Percentiles rank a stretch among this genome's conserved stretches.
Evolutionary conservation across 2,329 filamentous ascomycete genomes (phyloP).

Genomic region (Phoma sp.): DNA sequence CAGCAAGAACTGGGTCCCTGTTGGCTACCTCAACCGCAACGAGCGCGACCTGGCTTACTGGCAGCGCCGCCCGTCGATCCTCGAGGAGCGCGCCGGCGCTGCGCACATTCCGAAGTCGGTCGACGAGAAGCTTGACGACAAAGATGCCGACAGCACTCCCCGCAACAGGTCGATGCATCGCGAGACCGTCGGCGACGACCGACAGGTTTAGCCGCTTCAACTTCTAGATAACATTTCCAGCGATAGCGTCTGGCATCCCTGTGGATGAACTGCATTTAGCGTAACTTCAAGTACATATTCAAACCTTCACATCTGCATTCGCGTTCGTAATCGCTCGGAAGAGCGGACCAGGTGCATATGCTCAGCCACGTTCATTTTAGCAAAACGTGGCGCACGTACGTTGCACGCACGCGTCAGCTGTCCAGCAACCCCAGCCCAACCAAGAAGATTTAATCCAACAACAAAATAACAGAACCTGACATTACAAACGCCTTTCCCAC

Average conservation of each 20-base stretch:
- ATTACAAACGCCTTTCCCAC: not conserved
- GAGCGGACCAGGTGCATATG: not conserved
- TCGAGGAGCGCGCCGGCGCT: conserved; percentile 19
- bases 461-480: not conserved
- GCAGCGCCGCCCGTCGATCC: conserved; percentile 30
- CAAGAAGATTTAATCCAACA: not conserved
- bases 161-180: conserved; percentile 31
- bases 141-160: conserved; percentile 27
- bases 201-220: conserved; percentile 6
- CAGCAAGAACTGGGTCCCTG: conserved; percentile 45
- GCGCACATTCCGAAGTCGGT: conserved; percentile 16
- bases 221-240: not conserved
- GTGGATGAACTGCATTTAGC: not conserved
- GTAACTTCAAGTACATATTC: not conserved
- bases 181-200: conserved; percentile 26
- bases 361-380: conserved; percentile 23
- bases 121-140: conserved; percentile 28
- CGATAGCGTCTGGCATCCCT: not conserved
- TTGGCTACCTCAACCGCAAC: conserved; percentile 39
- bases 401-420: conserved; percentile 12
- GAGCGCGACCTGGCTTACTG: conserved; percentile 39
- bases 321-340: not conserved
- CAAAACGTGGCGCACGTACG: conserved; percentile 30
- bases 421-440: conserved; percentile 19
- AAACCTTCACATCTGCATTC: not conserved